phyloP scores from a whole-genome alignment of 1,139 yeast species.

The Kodamaea alishanica region DNA sequence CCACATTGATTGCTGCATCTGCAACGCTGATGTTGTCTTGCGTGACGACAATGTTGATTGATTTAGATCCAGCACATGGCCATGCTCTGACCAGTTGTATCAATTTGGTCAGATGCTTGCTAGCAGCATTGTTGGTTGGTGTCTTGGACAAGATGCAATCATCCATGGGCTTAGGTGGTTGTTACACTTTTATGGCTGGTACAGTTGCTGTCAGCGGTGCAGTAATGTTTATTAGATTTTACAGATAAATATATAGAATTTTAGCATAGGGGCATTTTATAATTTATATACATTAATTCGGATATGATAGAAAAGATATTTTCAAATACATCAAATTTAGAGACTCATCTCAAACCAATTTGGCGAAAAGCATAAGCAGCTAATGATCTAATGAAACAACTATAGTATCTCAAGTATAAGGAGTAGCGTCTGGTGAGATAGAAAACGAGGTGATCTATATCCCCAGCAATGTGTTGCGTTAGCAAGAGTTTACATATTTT shows the following conservation, averaged over 20 bases:
- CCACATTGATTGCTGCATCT: conserved; percentile 28
- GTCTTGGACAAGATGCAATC: conserved; percentile 29
- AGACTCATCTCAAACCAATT: too few relatives aligned
- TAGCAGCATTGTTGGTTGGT: conserved; percentile 36
- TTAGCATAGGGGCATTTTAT: neutral
- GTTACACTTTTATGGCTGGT: conserved; percentile 35
- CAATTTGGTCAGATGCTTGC: conserved; percentile 34
- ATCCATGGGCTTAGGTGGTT: conserved; percentile 33
- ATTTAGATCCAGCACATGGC: conserved; percentile 31
- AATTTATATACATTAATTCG: neutral
- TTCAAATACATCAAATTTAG: too few relatives aligned
- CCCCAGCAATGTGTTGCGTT: too few relatives aligned
- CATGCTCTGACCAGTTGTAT: conserved; percentile 37
- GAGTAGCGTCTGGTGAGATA: too few relatives aligned
- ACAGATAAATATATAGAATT: neutral
- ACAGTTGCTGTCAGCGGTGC: conserved; percentile 15
- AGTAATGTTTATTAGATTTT: conserved; percentile 6
- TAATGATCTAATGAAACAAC: neutral
- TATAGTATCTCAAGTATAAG: neutral
- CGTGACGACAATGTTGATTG: conserved; percentile 36
- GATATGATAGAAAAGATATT: neutral
- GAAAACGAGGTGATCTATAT: too few relatives aligned
- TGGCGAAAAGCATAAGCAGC: neutral
- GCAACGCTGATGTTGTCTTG: conserved; percentile 27
- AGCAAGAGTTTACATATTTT: too few relatives aligned